Conservation (phyloP, 2,329 filamentous ascomycete genomes). For the Epicoccum nigrum region DNA sequence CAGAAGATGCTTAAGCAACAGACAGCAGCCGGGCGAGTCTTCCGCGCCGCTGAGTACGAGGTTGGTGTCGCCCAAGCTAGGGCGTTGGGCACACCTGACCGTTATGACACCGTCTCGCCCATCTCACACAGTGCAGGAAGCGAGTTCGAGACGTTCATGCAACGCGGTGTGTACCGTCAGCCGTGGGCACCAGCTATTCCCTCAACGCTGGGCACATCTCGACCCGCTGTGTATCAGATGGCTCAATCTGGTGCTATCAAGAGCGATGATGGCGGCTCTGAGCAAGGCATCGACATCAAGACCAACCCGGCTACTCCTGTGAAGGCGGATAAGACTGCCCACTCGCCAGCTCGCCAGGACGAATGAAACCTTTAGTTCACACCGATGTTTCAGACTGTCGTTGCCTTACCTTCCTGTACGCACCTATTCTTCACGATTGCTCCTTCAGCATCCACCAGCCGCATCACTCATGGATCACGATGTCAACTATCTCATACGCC, state of each 20-base stretch:
- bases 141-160: conserved; percentile 49
- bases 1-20: conserved; percentile 97
- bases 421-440: conserved; percentile 40
- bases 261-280: conserved; percentile 38
- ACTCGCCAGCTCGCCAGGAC: conserved; percentile 35
- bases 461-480: conserved; percentile 25
- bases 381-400: conserved; percentile 13
- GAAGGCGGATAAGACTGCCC: conserved; percentile 34
- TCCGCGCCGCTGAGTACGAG: conserved; percentile 90
- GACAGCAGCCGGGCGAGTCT: conserved; percentile 92
- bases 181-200: conserved; percentile 45
- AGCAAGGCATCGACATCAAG: conserved; percentile 39
- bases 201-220: conserved; percentile 42
- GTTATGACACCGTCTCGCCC: conserved; percentile 43
- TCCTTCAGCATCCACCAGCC: conserved; percentile 33
- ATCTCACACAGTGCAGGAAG: conserved; percentile 41
- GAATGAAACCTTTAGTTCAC: conserved; percentile 27
- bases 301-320: conserved; percentile 44
- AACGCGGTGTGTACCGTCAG: conserved; percentile 38
- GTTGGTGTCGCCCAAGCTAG: conserved; percentile 50
- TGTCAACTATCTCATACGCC: conserved; percentile 20
- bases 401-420: conserved; percentile 28
- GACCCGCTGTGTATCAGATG: conserved; percentile 37
- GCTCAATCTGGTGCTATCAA: conserved; percentile 33
- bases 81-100: conserved; percentile 41